Percentiles rank a stretch among this genome's conserved stretches.
These are phyloP conservation scores for Rhodotorula taiwanensis DNA, from an alignment of 768 basidiomycete species.

Conservation along the genomic window DNA sequence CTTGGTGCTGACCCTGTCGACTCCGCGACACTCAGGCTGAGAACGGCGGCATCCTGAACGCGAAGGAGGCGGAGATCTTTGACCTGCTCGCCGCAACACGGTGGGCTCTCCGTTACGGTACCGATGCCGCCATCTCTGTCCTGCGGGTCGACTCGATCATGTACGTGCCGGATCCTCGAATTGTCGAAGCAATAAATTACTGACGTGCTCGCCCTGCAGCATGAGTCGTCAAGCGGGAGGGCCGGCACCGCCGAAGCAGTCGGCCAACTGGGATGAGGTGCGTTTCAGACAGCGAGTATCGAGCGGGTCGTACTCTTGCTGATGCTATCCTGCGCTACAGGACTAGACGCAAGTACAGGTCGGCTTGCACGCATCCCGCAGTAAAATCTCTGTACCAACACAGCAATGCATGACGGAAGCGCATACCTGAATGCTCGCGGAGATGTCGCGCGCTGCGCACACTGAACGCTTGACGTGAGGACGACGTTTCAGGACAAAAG, in stretches of 20 bases:
- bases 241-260: conserved; percentile 42
- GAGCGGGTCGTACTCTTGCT: too few species aligned
- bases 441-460: too few species aligned
- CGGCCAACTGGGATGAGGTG: conserved; percentile 42
- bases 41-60: conserved; percentile 62
- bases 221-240: conserved; percentile 39
- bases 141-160: conserved; percentile 96
- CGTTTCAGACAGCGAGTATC: too few species aligned
- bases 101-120: conserved; percentile 84
- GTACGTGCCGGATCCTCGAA: conserved; percentile 23
- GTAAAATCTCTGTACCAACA: too few species aligned
- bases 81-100: conserved; percentile 84
- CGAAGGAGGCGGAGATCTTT: conserved; percentile 55
- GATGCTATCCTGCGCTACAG: too few species aligned
- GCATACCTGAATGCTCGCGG: too few species aligned
- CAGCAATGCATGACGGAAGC: too few species aligned
- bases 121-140: conserved; percentile 82
- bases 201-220: neutral
- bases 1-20: neutral
- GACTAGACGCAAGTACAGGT: too few species aligned
- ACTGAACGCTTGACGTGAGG: too few species aligned
- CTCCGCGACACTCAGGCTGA: conserved; percentile 53
- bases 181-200: neutral
- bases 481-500: too few species aligned
- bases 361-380: too few species aligned